Base-by-base conservation (phyloP, 1,284 basidiomycete genomes). In the Papiliotrema nemorosa region DNA sequence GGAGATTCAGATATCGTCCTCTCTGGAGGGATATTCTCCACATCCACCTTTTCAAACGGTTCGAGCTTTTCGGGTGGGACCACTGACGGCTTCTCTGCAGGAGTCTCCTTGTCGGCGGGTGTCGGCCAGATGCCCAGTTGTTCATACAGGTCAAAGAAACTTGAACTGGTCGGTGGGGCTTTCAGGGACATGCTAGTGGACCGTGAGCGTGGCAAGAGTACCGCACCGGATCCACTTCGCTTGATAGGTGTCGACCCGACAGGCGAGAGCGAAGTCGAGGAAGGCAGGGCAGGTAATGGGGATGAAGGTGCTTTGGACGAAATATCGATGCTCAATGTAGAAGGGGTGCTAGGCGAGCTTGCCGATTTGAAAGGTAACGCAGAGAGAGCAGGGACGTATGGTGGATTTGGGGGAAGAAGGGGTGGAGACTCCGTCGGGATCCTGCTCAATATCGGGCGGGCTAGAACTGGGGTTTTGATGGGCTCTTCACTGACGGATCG, bases 141-240 rank as follows among this genome's bases (percentile, higher is more conserved):
- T 47, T 66, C 60, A 50, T 72, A 73, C 24, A 73, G 53, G 44
- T 73, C 67, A 50, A 66, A 67, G 57, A 73, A 73, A 38, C 59
- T 52, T 29, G 66, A 66, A 42, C 61, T 66, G n/a, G 66, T 66
- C 2, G 62, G 67, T 10, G 62, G 64, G 14, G 62, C 53, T 34
- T 60, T 59, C 24, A 66, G 48, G 20, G 55, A 61, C 63, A 69
- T 65, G 46, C 64, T 65, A 10, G 66, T 66, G 22, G 66, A 67
- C 33, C 63, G 38, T 12, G 61, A 64, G 7, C 64, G 54, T 16
- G 66, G 64, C 21, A 66, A 47, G 2, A 66, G 52, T 3, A 66
- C 55, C 3, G 62, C 53, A 7, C 59, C 55, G 1, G 61, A 63
- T 2, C 47, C 57, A 43, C 57, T 60, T 20, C 60, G 45, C 34